A percentile compares a stretch with the other conserved stretches of the same genome.
phyloP scores from a whole-genome alignment of 768 basidiomycete genomes.

The Tremella yokohamensis region DNA sequence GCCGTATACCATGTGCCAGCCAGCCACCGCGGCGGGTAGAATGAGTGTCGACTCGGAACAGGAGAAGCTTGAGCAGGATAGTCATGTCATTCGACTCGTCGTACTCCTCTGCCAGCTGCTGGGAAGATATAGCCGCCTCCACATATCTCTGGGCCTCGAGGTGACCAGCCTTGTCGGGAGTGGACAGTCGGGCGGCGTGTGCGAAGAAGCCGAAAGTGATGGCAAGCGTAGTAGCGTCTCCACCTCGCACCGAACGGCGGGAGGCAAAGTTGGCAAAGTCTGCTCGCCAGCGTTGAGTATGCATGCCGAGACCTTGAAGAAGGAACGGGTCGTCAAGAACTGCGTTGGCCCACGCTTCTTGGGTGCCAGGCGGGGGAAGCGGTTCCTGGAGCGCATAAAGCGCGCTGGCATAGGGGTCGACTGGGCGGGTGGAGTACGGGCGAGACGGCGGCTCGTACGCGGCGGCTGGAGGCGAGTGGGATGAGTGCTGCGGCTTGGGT shows the following conservation, averaged over 20 bases:
- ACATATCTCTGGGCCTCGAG: not conserved
- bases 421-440: conserved; percentile 11
- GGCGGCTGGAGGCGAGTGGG: conserved; percentile 9
- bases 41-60: not conserved
- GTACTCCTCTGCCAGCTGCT: conserved; percentile 34
- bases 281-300: conserved; percentile 14
- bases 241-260: conserved; percentile 13
- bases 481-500: too few species aligned
- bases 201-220: conserved; percentile 38
- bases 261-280: conserved; percentile 3
- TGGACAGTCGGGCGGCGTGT: conserved; percentile 5
- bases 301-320: conserved; percentile 30
- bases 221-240: conserved; percentile 45
- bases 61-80: conserved; percentile 38
- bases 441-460: conserved; percentile 8
- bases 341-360: conserved; percentile 18
- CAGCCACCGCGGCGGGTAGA: conserved; percentile 9
- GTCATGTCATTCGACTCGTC: conserved; percentile 41
- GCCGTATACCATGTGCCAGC: conserved; percentile 36
- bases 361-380: conserved; percentile 34
- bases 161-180: conserved; percentile 13
- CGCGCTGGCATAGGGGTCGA: conserved; percentile 32
- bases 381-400: conserved; percentile 24
- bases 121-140: conserved; percentile 9
- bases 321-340: conserved; percentile 42